phyloP scores from a whole-genome alignment of 768 basidiomycete species.

The Trametes elegans region DNA sequence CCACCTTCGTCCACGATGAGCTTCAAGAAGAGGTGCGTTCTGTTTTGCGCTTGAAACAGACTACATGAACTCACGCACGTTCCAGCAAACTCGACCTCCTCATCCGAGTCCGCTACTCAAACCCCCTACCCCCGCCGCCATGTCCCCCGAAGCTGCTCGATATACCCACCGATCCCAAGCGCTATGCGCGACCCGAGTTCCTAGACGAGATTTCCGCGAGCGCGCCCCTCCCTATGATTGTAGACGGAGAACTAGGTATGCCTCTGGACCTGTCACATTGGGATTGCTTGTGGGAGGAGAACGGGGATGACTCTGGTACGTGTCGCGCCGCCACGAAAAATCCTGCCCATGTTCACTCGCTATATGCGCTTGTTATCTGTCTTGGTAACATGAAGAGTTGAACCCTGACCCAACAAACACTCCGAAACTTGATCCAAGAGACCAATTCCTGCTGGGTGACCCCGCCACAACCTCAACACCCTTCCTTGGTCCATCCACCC shows the following conservation, averaged over 20 bases:
- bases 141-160: constrained; percentile 95
- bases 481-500: constrained; percentile 37
- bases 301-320: constrained; percentile 65
- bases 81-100: constrained; percentile 82
- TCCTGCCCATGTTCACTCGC: background rate
- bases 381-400: constrained; percentile 43
- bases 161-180: constrained; percentile 84
- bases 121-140: constrained; percentile 93
- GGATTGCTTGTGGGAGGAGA: constrained; percentile 82
- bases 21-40: constrained; percentile 51
- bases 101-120: constrained; percentile 89
- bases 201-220: constrained; percentile 78
- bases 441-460: constrained; percentile 74
- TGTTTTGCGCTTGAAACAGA: background rate
- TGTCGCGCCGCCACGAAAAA: too few species aligned
- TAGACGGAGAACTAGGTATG: constrained; percentile 97
- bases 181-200: constrained; percentile 86
- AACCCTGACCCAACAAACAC: constrained; percentile 65
- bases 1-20: constrained; percentile 38
- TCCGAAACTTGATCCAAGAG: constrained; percentile 68
- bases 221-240: constrained; percentile 88
- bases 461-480: constrained; percentile 42
- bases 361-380: background rate
- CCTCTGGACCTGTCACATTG: constrained; percentile 85
- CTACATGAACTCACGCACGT: background rate